Evolutionary conservation across 2,329 filamentous ascomycete species (phyloP), one percentile per base, ranked within the genome.

Genomic region (Microdochium bolleyi): DNA sequence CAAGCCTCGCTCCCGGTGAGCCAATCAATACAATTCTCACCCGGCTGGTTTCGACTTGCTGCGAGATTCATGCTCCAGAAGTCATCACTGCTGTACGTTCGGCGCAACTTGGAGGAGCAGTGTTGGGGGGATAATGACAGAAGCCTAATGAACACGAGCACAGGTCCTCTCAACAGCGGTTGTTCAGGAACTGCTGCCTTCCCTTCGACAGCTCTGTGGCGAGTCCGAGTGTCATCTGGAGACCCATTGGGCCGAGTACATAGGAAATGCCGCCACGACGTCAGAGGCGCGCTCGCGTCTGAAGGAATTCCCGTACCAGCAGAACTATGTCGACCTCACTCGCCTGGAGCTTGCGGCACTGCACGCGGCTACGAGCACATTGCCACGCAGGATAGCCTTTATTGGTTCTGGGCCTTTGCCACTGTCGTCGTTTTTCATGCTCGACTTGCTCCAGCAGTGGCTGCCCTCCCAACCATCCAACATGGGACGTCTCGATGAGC

Each of bases 361-460:
- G 3, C 55, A 62, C 13, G 65, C 71, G 3, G 71, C 70, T 19
- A 58, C 66, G 2, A 55, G 59, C 0, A 16, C 55, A n/a, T 49
- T 57, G 2, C 67, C 69, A 0, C 54, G 53, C 1, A 67, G 60
- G 7, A 64, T 79, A 19, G 73, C 72, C 1, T 78, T 79, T 56
- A 67, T 80, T 3, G 76, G 77, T 13, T 77, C 73, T 0, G 76
- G 77, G 0, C 75, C 76, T 0, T 58, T 79, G 1, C 77, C 76
- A 0, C 58, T 79, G 16, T 77, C 75, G 0, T 73, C 72, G 0
- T 59, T 79, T 2, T 76, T 74, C 54, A 62, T 78, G 2, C 55
- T 70, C 14, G 58, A 66, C 1, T 58, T 64, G 2, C 65, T 74
- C 13, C 24, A 30, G 3, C 41, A 22, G 16, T 46, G 41, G 41